Evolutionary conservation across 768 basidiomycete species (phyloP).

Genomic region (Leccinum longicurvipes): DNA sequence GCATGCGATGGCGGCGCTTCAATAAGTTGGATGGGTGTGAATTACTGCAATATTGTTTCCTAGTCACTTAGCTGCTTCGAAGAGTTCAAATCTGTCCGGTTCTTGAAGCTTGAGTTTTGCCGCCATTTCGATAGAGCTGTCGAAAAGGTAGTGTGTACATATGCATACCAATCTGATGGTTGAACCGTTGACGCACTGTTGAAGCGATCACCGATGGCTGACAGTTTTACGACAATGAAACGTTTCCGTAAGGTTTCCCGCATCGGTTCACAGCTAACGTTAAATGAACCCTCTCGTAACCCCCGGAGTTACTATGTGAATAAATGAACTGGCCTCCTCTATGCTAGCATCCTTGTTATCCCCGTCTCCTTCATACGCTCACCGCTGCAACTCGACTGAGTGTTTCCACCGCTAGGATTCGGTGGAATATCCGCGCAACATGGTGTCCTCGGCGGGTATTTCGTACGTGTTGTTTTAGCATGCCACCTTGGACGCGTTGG

Average conservation of each 20-base stretch:
- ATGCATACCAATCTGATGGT: not conserved
- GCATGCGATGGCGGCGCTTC: no score
- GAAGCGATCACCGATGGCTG: not conserved
- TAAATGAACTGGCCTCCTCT: slow-evolving; percentile 9
- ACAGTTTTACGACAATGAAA: not conserved
- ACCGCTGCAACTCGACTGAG: slow-evolving; percentile 4
- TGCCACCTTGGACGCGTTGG: not conserved
- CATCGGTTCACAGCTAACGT: slow-evolving; percentile 8
- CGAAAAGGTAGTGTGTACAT: not conserved
- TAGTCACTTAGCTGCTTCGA: no score
- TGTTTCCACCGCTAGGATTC: not conserved
- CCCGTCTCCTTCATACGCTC: slow-evolving; percentile 4
- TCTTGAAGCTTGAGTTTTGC: no score
- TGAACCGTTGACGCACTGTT: not conserved
- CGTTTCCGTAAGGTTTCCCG: slow-evolving; percentile 13
- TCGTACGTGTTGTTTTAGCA: slow-evolving; percentile 14
- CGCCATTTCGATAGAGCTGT: not conserved
- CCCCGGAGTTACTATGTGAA: not conserved
- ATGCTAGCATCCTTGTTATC: not conserved
- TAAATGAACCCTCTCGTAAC: slow-evolving; percentile 22
- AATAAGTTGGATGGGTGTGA: no score
- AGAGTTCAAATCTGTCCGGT: no score
- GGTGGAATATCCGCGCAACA: slow-evolving; percentile 10
- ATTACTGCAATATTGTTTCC: no score
- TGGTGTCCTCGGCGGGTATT: slow-evolving; percentile 21